These are phyloP conservation scores for Aspergillus indologenus DNA, from an alignment of 495 filamentous ascomycete species.

Conservation along the genomic window DNA sequence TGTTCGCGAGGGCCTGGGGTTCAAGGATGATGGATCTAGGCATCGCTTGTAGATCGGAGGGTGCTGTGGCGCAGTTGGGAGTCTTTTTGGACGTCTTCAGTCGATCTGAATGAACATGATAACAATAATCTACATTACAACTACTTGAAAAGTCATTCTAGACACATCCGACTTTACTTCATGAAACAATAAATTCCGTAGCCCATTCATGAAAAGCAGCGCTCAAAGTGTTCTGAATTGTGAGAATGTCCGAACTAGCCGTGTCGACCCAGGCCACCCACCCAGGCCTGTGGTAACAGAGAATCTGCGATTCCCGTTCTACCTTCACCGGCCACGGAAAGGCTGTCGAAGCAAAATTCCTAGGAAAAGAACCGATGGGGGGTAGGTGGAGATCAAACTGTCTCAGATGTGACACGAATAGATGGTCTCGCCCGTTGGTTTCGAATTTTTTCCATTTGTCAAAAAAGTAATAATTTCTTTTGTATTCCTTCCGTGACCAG, in stretches of 20 bases:
- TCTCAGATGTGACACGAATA: constrained; percentile 2
- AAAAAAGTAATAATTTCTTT: constrained; percentile 26
- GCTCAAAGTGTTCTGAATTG: constrained; percentile 17
- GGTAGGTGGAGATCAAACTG: background rate
- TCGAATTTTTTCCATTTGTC: constrained; percentile 33
- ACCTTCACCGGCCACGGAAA: background rate
- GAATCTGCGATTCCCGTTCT: background rate
- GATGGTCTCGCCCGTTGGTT: constrained; percentile 17
- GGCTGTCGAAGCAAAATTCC: background rate
- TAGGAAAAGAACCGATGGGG: background rate
- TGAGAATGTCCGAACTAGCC: constrained; percentile 13
- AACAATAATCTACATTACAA: background rate
- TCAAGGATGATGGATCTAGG: background rate
- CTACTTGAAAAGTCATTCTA: background rate
- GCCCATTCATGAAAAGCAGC: constrained; percentile 16
- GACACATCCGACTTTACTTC: background rate
- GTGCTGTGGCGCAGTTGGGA: constrained; percentile 4
- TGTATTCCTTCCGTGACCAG: constrained; percentile 44
- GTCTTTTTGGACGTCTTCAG: background rate
- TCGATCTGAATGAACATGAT: too few relatives aligned
- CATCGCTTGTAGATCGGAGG: background rate
- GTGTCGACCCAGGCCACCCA: constrained; percentile 6
- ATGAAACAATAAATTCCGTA: constrained; percentile 14
- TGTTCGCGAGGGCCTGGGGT: background rate
- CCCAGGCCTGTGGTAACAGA: background rate